A percentile compares a stretch with the other conserved stretches of the same genome.
Evolutionary conservation across 2,329 filamentous ascomycete species (phyloP).

Genomic region (Fusarium agapanthi): DNA sequence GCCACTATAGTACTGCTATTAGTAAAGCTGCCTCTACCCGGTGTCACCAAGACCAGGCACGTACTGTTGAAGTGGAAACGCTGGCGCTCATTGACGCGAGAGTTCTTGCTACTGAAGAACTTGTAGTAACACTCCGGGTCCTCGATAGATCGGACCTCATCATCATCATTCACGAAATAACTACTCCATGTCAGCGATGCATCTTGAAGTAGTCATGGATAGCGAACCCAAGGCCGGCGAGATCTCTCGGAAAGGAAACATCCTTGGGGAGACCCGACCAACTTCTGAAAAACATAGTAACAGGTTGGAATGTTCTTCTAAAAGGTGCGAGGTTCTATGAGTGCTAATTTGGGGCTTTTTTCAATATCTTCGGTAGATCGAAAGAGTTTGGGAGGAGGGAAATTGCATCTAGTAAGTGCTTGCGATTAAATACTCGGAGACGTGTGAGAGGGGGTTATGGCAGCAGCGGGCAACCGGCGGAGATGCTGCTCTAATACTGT

Average conservation of each 20-base stretch:
- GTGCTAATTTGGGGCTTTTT: not conserved
- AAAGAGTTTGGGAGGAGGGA: not conserved
- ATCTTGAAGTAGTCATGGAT: not conserved
- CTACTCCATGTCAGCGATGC: slow-evolving; percentile 51
- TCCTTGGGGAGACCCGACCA: slow-evolving; percentile 76
- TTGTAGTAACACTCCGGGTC: slow-evolving; percentile 76
- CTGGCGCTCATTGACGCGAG: slow-evolving; percentile 80
- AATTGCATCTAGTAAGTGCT: not conserved
- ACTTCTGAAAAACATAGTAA: slow-evolving; percentile 75
- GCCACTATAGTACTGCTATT: slow-evolving; percentile 60
- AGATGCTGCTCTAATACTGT: not conserved
- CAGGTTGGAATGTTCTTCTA: not conserved
- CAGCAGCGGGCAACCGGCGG: slow-evolving; percentile 24
- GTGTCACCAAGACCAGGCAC: slow-evolving; percentile 31
- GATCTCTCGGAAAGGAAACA: slow-evolving; percentile 68
- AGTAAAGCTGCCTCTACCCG: not conserved
- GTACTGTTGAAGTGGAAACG: slow-evolving; percentile 78
- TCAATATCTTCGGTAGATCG: not conserved
- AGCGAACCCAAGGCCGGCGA: slow-evolving; percentile 75
- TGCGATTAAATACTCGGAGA: not conserved
- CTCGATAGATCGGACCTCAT: slow-evolving; percentile 76
- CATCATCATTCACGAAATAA: slow-evolving; percentile 79
- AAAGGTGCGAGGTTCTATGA: not conserved
- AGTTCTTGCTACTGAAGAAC: slow-evolving; percentile 76
- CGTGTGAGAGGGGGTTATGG: not conserved